Evolutionary conservation across 441 rosid species (phyloP), one percentile per base, ranked within the genome.

Genomic region (Populus hybrid): DNA sequence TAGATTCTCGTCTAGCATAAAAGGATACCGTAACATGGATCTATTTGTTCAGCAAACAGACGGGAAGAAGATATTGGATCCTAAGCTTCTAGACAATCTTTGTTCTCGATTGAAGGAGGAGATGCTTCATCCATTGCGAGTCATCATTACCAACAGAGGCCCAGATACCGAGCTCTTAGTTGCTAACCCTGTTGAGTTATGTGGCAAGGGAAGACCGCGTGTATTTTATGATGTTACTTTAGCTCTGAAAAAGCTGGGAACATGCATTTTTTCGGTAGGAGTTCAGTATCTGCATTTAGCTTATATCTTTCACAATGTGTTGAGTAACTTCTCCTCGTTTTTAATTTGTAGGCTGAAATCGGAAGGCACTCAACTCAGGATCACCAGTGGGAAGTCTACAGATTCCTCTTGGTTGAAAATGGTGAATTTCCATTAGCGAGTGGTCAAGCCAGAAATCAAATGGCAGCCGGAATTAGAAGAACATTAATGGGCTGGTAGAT

Each of bases 141-240:
- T 90, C 42, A 87, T 91, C 59, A 84, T 91, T 72, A 81, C 90
- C 59, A 87, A 89, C 80, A 89, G 92, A 79, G 98, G 98, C 21
- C 95, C 97, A 9, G 98, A 93, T 81, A 89, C 89, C 3, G 97
- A 93, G 76, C 89, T 94, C 67, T 19, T 93, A 82, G 94, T 94
- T 34, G 98, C 97, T 71, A 94, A 91, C 83, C 98, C 98, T n/a
- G 98, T 91, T 65, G 98, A 94, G 82, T 76, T 88, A 83, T 89
- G 90, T 64, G 97, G 98, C 53, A 85, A 85, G 77, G 97, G 98
- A 82, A 85, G 98, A 69, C 98, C 98, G 0, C 87, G 91, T 71
- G 97, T 94, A 68, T 93, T 91, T 85, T 93, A 87, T 71, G 98
- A 93, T 71, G 94, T 91, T 35, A 93, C 98, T 18, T 86, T 85